Percentiles rank a stretch among this genome's conserved stretches.
Evolutionary conservation across 2,329 filamentous ascomycete species (phyloP).

Genomic region (Atkinsonella hypoxylon): DNA sequence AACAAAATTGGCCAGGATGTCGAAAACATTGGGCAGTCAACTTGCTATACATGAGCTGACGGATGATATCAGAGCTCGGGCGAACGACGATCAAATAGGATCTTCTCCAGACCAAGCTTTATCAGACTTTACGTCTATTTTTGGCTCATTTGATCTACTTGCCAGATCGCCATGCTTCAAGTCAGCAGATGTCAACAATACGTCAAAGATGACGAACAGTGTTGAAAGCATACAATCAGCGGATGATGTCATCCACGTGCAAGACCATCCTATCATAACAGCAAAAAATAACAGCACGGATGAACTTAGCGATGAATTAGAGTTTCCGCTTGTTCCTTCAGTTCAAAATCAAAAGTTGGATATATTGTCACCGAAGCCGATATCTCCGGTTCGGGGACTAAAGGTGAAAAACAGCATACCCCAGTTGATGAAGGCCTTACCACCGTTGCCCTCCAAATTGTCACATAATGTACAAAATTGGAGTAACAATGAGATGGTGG

Average conservation of each 20-base stretch:
- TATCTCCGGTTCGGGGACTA: slow-evolving; percentile 32
- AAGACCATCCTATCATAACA: slow-evolving; percentile 17
- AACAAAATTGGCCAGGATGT: background rate
- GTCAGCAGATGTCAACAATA: slow-evolving; percentile 2
- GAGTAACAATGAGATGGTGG: background rate
- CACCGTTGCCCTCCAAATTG: slow-evolving; percentile 27
- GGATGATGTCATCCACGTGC: background rate
- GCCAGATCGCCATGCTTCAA: slow-evolving; percentile 13
- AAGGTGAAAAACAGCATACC: slow-evolving; percentile 37
- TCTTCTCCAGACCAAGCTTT: slow-evolving; percentile 13
- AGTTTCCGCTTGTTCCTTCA: background rate
- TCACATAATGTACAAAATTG: slow-evolving; percentile 1
- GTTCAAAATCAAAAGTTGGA: slow-evolving; percentile 12
- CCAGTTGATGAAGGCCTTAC: slow-evolving; percentile 40
- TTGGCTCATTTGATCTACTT: slow-evolving; percentile 18
- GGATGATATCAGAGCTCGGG: background rate
- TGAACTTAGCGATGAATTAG: slow-evolving; percentile 5
- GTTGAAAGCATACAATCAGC: slow-evolving; percentile 2
- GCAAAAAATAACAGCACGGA: slow-evolving; percentile 12
- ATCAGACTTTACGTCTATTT: slow-evolving; percentile 17
- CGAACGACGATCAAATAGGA: background rate
- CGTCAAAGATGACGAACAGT: background rate
- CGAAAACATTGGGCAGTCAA: background rate
- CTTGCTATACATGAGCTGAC: background rate
- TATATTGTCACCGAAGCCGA: slow-evolving; percentile 35